Conservation (phyloP, 495 filamentous ascomycete genomes). For the Trichoderma gamsii region DNA sequence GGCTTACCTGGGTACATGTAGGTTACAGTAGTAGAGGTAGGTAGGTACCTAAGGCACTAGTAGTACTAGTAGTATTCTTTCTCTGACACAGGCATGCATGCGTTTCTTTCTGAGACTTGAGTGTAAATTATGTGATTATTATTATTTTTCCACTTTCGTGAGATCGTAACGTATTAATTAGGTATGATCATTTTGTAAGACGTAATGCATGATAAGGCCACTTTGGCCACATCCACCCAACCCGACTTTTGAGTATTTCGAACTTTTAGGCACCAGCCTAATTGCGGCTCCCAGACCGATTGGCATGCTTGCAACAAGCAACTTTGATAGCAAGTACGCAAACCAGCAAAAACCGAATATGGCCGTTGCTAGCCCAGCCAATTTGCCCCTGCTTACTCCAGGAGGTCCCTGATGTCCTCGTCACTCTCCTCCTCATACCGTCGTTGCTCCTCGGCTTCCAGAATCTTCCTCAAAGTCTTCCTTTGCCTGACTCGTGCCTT, state of each 20-base stretch:
- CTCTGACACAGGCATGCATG: no score
- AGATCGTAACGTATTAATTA: slow-evolving; percentile 6
- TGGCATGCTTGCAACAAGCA: background rate
- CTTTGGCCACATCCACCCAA: slow-evolving; percentile 9
- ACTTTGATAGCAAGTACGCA: background rate
- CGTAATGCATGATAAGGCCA: background rate
- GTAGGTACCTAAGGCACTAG: no score
- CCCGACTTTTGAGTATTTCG: background rate
- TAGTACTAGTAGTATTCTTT: no score
- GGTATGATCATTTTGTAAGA: background rate
- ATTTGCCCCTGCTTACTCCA: slow-evolving; percentile 44
- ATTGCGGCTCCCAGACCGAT: background rate
- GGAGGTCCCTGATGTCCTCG: slow-evolving; percentile 62
- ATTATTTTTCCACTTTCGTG: background rate
- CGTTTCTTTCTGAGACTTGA: no score
- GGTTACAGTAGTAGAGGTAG: no score
- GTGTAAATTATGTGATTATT: background rate
- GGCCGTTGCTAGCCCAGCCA: background rate
- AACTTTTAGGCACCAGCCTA: background rate
- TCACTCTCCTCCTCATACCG: slow-evolving; percentile 43
- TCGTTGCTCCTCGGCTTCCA: slow-evolving; percentile 45
- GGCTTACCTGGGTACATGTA: no score
- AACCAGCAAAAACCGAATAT: background rate
- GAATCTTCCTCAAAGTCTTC: slow-evolving; percentile 50
- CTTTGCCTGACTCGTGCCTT: slow-evolving; percentile 59